Evolutionary conservation across 2,329 filamentous ascomycete species (phyloP), one percentile per base, ranked within the genome.

Genomic region (Zymoseptoria crescenta): DNA sequence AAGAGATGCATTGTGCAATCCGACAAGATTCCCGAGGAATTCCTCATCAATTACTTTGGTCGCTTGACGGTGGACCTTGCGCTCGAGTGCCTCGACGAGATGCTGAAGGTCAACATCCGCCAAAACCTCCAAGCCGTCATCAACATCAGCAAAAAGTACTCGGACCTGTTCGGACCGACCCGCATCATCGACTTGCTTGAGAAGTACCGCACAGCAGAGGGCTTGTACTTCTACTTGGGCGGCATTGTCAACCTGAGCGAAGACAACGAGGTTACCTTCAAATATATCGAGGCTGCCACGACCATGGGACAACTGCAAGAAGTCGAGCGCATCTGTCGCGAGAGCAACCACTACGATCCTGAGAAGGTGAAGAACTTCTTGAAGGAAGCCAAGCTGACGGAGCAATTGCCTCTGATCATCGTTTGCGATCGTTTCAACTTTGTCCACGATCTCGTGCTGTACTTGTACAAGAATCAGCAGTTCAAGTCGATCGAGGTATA

Each of bases 401-500:
- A 99, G 75, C 93, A 96, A 77, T 82, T 99, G 50, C 94, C 94
- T 50, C 80, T 99, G 57, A 99, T 99, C 77, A 96, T 97, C 68
- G 91, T 99, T 60, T 99, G 95, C 77, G 94, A 99, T 73, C 90
- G 93, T n/a, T 96, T 95, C 83, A 96, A 97, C 79, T 96, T 99
- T 71, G 91, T 97, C 49, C 94, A 99, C 72, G 94, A 99, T 71
- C 77, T 99, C 71, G 91, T 99, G 51, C 83, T 99, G 21, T 96
- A 94, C 77, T 84, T 99, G 8, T 99, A 99, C 80, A 94, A 97
- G 81, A 96, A 96, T 77, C 93, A 99, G 76, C 93, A 97, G 73
- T 99, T 96, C 83, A 91, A 96, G 79, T 96, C 94, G 1, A 99
- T 99, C 65, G 94, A 99, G 78, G 87, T 95, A 8, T 99, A 99